Base-by-base conservation (phyloP, 1,284 basidiomycete species). In the Sparassis latifolia region DNA sequence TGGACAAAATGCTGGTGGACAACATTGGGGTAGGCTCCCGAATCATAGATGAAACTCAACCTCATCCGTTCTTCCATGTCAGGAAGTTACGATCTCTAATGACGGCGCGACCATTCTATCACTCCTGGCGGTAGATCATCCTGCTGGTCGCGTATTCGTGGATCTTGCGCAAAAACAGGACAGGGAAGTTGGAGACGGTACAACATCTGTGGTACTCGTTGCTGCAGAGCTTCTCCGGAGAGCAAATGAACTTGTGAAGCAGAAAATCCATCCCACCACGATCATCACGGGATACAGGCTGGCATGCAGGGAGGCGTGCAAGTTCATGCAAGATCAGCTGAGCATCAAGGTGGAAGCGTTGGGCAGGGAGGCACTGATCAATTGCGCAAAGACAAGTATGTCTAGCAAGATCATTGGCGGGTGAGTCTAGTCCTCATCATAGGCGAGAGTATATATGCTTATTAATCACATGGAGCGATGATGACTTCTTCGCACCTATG, bases 51-150 rank as follows among this genome's bases (percentile, higher is more conserved):
- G 7, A 37, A 7, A 37, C 35, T 12, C 35, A 12, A 37, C 7
- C 12, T 37, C 35, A 7, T 6, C 12, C 35, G 35, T 37, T 37
- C 35, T 7, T 37, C 35, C 35, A 37, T 35, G 51, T 7, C 46
- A 93, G 89, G 97, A 99, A 78, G 95, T 99, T 42, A 99, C 96
- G 39, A 99, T 99, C 69, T 97, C 96, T 51, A 99, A 99, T 71
- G 97, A 99, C 73, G 97, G 97, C 47, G 97, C 97, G 29, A 99
- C 97, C 33, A 99, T 99, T 61, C 83, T 99, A 42, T 87, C 91
- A 35, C 79, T 99, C 28, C 76, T 98, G 43, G 86, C 92, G 42
- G 94, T 97, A 44, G 86, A 95, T 60, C 93, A 97, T 66, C 94
- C 96, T 42, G 93, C 96, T 4, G 94, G 92, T 33, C 86, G 92